phyloP scores from a whole-genome alignment of 768 basidiomycete genomes.

The Clitopilus hobsonii region DNA sequence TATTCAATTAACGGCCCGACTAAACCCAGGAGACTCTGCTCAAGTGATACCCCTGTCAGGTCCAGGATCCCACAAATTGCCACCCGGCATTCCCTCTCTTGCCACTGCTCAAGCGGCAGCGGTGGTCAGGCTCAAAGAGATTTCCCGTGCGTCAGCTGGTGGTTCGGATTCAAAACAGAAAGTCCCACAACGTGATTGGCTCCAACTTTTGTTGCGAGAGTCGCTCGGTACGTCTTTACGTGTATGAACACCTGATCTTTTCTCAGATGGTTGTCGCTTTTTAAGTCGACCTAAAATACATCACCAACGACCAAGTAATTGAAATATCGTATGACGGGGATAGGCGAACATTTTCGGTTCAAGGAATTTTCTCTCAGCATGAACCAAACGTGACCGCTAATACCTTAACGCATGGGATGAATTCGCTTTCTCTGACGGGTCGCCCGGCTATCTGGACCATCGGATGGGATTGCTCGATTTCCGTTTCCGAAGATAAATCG shows the following conservation, averaged over 20 bases:
- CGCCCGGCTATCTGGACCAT: conserved; percentile 49
- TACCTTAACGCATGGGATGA: conserved; percentile 35
- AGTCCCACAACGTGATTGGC: conserved; percentile 57
- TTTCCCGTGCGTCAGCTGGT: conserved; percentile 15
- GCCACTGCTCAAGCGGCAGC: conserved; percentile 46
- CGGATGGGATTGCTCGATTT: conserved; percentile 49
- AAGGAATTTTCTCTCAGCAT: conserved; percentile 33
- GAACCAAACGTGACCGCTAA: conserved; percentile 13
- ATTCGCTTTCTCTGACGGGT: conserved; percentile 38
- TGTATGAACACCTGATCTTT: conserved; percentile 4
- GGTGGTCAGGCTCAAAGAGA: conserved; percentile 49
- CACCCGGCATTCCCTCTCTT: conserved; percentile 46
- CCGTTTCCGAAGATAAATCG: not conserved
- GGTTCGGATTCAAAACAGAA: conserved; percentile 13
- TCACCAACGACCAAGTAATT: conserved; percentile 56
- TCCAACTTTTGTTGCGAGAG: conserved; percentile 62
- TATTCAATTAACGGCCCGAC: conserved; percentile 55
- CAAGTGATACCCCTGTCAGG: conserved; percentile 46
- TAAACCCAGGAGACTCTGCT: conserved; percentile 44
- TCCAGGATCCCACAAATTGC: conserved; percentile 25
- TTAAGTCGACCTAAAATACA: conserved; percentile 71
- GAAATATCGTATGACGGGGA: conserved; percentile 62
- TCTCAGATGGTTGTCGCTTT: conserved; percentile 6
- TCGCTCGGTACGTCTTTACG: conserved; percentile 48
- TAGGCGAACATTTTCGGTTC: conserved; percentile 52